phyloP scores from a whole-genome alignment of 331 rosid genomes.

The Malus hybrid region DNA sequence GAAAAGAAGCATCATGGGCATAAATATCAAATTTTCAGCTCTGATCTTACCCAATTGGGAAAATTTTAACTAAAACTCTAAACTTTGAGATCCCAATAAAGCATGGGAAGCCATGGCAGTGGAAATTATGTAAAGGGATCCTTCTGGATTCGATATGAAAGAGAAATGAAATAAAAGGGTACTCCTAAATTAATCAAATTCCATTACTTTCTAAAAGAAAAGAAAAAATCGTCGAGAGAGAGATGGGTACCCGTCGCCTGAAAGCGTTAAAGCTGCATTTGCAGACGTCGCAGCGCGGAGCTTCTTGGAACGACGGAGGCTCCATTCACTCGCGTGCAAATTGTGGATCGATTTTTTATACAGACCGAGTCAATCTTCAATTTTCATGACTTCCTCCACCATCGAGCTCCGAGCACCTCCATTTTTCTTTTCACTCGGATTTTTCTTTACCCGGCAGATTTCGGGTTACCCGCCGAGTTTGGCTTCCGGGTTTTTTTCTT shows the following conservation, averaged over 20 bases:
- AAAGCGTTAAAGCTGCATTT: conserved; percentile 91
- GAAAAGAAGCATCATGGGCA: not conserved
- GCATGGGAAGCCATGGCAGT: not conserved
- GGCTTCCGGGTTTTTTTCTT: not conserved
- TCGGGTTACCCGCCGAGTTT: conserved; percentile 9
- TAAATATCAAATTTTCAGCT: not conserved
- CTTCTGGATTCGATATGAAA: not conserved
- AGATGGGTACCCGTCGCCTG: conserved; percentile 68
- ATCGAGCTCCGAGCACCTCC: not conserved
- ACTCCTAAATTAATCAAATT: not conserved
- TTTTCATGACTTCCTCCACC: not conserved
- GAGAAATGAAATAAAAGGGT: not conserved
- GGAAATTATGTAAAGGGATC: not conserved
- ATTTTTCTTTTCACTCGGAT: too few relatives aligned
- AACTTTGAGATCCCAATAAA: conserved; percentile 5
- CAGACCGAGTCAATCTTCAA: not conserved
- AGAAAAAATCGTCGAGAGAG: not conserved
- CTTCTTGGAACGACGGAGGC: conserved; percentile 84
- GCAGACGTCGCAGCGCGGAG: conserved; percentile 93
- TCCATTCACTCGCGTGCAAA: conserved; percentile 20
- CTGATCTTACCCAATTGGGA: not conserved
- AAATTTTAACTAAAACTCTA: not conserved
- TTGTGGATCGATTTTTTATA: not conserved
- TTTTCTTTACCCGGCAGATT: not conserved
- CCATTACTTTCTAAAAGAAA: not conserved